Conservation (phyloP, 129 eudicot species). For the carrot (Daucus carota) region DNA sequence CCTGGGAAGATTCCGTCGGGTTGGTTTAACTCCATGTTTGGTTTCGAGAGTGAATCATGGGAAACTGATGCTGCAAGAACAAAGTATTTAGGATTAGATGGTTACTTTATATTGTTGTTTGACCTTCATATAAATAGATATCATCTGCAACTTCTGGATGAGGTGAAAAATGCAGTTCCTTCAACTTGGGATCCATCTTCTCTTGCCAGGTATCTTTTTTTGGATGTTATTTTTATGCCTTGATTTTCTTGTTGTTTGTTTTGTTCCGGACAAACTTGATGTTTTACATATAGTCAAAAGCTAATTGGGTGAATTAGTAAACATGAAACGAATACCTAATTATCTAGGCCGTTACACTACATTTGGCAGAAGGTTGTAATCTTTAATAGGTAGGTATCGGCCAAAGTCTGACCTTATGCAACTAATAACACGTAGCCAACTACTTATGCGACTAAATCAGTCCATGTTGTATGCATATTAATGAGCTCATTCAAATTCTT, state of each 20-base stretch:
- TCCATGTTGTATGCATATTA: not conserved
- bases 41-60: conserved; percentile 83
- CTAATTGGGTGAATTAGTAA: not conserved
- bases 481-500: not conserved
- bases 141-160: conserved; percentile 59
- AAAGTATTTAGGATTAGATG: conserved; percentile 70
- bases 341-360: not conserved
- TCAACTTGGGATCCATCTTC: conserved; percentile 85
- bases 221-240: not conserved
- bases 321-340: not conserved
- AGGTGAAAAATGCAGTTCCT: conserved; percentile 77
- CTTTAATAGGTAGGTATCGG: not conserved
- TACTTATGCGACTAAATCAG: not conserved
- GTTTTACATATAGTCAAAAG: not conserved
- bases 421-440: not conserved
- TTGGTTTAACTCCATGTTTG: conserved; percentile 70
- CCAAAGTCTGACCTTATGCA: not conserved
- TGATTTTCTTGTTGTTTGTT: not conserved
- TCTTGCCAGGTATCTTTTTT: conserved; percentile 54
- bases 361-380: not conserved
- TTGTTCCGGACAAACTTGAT: not conserved
- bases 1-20: conserved; percentile 89
- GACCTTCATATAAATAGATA: conserved; percentile 66
- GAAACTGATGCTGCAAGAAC: conserved; percentile 71
- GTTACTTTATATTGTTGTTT: conserved; percentile 62